Percentiles rank a stretch among this genome's conserved stretches.
Evolutionary conservation across 768 basidiomycete genomes (phyloP).

Genomic region (Paxillus ammoniavirescens): DNA sequence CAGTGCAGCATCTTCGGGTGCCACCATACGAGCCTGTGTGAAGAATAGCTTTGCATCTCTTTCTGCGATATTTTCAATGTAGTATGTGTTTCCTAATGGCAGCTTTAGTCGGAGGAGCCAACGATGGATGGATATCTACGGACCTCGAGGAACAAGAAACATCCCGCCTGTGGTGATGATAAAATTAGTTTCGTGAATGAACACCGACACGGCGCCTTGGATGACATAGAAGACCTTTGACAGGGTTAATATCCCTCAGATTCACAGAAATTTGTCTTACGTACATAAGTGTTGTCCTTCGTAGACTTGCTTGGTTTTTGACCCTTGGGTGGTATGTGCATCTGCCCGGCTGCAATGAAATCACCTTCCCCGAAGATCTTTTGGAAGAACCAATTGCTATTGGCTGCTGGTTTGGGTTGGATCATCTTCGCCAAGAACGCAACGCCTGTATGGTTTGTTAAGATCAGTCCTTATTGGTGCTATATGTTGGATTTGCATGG

Average conservation of each 20-base stretch:
- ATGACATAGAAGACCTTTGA: conserved; percentile 74
- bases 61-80: conserved; percentile 82
- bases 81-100: conserved; percentile 78
- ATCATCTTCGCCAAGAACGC: conserved; percentile 75
- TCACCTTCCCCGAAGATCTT: conserved; percentile 90
- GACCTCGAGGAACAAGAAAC: conserved; percentile 90
- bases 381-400: conserved; percentile 79
- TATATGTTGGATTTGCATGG: background rate
- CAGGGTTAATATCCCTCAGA: background rate
- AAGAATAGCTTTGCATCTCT: conserved; percentile 87
- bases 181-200: conserved; percentile 76
- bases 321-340: conserved; percentile 76
- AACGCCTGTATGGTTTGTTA: conserved; percentile 52
- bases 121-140: conserved; percentile 12
- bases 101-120: background rate
- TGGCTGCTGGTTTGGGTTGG: conserved; percentile 54
- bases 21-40: conserved; percentile 73
- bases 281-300: conserved; percentile 91
- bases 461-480: background rate
- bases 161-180: conserved; percentile 79
- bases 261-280: conserved; percentile 25
- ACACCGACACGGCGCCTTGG: conserved; percentile 85
- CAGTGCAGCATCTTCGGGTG: conserved; percentile 27
- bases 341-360: conserved; percentile 88
- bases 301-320: conserved; percentile 85